Evolutionary conservation across 352 stramenopile genomes (phyloP).

Genomic region (Globisporangium cederbergense): DNA sequence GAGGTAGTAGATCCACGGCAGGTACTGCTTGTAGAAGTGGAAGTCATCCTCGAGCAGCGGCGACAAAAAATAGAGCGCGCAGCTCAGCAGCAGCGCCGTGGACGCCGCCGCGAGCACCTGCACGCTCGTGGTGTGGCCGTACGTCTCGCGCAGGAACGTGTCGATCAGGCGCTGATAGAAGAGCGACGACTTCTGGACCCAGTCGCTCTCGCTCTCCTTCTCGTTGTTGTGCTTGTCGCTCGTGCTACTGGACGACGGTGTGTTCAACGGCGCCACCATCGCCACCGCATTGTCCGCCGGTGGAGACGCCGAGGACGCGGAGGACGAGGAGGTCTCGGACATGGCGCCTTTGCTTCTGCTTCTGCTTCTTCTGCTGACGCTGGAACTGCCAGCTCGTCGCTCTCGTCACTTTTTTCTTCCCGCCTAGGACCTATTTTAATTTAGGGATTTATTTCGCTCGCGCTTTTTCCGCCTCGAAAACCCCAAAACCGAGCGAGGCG

Average conservation of each 20-base stretch:
- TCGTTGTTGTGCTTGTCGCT: background rate
- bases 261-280: background rate
- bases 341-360: background rate
- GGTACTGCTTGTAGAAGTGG: conserved; percentile 45
- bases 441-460: background rate
- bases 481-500: too few species aligned
- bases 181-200: conserved; percentile 16
- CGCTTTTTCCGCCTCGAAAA: background rate
- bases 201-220: conserved; percentile 8
- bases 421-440: too few species aligned
- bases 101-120: conserved; percentile 49
- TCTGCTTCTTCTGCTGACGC: background rate
- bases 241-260: background rate
- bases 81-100: conserved; percentile 43
- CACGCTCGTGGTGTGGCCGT: conserved; percentile 52
- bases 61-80: conserved; percentile 47
- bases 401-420: background rate
- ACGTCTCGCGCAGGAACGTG: conserved; percentile 47
- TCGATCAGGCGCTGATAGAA: conserved; percentile 31
- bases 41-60: conserved; percentile 54
- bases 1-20: conserved; percentile 49
- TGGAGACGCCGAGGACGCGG: background rate
- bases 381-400: background rate
- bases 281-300: background rate
- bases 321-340: conserved; percentile 5